Conservation (phyloP, 768 basidiomycete species). For the Punctularia strigosozonata region DNA sequence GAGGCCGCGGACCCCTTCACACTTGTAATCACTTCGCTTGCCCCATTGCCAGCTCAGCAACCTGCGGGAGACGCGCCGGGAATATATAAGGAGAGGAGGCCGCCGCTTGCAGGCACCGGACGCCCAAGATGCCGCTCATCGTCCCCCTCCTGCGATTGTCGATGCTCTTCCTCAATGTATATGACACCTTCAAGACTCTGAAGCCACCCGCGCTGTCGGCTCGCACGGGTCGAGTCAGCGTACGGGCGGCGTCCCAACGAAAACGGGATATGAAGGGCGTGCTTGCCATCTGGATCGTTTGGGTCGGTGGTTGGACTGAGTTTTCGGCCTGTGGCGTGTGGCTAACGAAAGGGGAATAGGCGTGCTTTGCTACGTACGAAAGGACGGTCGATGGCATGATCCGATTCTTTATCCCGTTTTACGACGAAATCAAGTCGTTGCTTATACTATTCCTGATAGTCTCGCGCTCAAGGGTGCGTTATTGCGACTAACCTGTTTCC, state of each 20-base stretch:
- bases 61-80: too few relatives aligned
- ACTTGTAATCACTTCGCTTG: too few relatives aligned
- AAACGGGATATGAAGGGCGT: constrained; percentile 83
- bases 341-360: constrained; percentile 27
- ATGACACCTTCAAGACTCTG: constrained; percentile 76
- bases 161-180: constrained; percentile 70
- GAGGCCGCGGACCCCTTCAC: too few relatives aligned
- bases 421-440: constrained; percentile 70
- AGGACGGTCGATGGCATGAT: constrained; percentile 50
- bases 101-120: too few relatives aligned
- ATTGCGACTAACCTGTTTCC: too few relatives aligned
- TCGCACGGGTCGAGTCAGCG: constrained; percentile 45
- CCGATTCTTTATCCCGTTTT: constrained; percentile 70
- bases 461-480: constrained; percentile 56
- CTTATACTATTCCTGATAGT: constrained; percentile 63
- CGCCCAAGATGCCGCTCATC: constrained; percentile 74
- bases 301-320: too few relatives aligned
- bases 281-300: constrained; percentile 76
- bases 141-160: constrained; percentile 52
- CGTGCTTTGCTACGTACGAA: constrained; percentile 59
- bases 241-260: constrained; percentile 57
- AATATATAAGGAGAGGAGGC: too few relatives aligned
- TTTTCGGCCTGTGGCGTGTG: too few relatives aligned
- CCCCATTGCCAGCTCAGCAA: too few relatives aligned
- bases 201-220: constrained; percentile 47